Conservation (phyloP, 75 land plant genomes). For the Selaginella moellendorffii region DNA sequence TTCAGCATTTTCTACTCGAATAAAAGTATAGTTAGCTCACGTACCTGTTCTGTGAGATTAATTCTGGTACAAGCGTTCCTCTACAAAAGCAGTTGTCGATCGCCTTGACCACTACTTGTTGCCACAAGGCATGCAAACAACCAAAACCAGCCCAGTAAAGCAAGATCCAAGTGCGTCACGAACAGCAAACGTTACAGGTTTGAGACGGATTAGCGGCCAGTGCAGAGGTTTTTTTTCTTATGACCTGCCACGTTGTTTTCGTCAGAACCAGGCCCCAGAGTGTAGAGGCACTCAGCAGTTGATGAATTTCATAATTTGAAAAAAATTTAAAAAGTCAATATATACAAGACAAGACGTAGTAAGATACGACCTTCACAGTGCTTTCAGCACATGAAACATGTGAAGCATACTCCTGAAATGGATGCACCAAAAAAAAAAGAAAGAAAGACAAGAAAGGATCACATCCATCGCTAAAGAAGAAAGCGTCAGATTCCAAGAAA, state of each 20-base stretch:
- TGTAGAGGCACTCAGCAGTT: conserved; percentile 28
- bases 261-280: conserved; percentile 25
- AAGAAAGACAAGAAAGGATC: too few relatives aligned
- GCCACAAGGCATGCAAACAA: conserved; percentile 28
- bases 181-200: conserved; percentile 24
- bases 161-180: neutral
- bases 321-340: neutral
- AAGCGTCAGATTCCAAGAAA: too few relatives aligned
- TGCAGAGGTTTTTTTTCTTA: conserved; percentile 34
- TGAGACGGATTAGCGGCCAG: conserved; percentile 29
- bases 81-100: conserved; percentile 27
- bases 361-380: conserved; percentile 24
- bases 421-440: too few relatives aligned
- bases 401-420: conserved; percentile 27
- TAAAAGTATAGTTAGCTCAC: conserved; percentile 11
- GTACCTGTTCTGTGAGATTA: conserved; percentile 27
- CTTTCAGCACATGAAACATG: conserved; percentile 32
- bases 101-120: conserved; percentile 35
- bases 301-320: conserved; percentile 33
- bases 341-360: neutral
- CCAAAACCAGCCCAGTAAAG: conserved; percentile 8
- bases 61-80: conserved; percentile 30
- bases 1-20: neutral
- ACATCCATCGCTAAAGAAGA: too few relatives aligned
- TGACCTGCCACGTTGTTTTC: conserved; percentile 24